Evolutionary conservation across 2,329 filamentous ascomycete genomes (phyloP).

Genomic region (Paraphaeosphaeria sporulosa): DNA sequence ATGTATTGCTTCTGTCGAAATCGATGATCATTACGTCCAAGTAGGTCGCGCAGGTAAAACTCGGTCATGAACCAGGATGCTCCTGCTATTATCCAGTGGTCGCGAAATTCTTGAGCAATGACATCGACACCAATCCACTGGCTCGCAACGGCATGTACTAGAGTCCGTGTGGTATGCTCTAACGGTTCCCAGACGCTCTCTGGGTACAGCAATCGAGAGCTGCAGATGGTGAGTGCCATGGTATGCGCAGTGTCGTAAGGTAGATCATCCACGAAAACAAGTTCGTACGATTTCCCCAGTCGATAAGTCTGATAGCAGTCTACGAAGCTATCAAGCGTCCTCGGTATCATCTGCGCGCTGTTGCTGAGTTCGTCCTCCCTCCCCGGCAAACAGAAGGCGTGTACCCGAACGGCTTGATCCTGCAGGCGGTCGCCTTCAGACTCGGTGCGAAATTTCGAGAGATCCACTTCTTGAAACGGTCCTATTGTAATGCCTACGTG

Average conservation of each 20-base stretch:
- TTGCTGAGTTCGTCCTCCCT: slow-evolving; percentile 83
- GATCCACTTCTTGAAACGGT: slow-evolving; percentile 91
- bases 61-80: slow-evolving; percentile 96
- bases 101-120: slow-evolving; percentile 78
- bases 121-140: slow-evolving; percentile 97
- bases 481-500: slow-evolving; percentile 94
- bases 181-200: slow-evolving; percentile 86
- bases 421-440: slow-evolving; percentile 92
- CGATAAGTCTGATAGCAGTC: slow-evolving; percentile 90
- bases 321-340: slow-evolving; percentile 89
- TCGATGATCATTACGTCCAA: slow-evolving; percentile 92
- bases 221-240: slow-evolving; percentile 87
- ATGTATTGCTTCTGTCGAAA: slow-evolving; percentile 87
- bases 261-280: slow-evolving; percentile 94
- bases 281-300: slow-evolving; percentile 82
- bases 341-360: slow-evolving; percentile 82
- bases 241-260: slow-evolving; percentile 76
- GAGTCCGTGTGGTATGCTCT: slow-evolving; percentile 77
- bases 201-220: slow-evolving; percentile 83
- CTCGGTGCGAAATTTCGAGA: slow-evolving; percentile 86
- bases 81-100: slow-evolving; percentile 89
- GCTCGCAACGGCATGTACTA: slow-evolving; percentile 84
- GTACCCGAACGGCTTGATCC: slow-evolving; percentile 84
- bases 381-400: slow-evolving; percentile 89
- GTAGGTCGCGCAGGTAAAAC: slow-evolving; percentile 86